Percentiles rank a stretch among this genome's conserved stretches.
phyloP scores from a whole-genome alignment of 257 asterid genomes.

The Parsonsia alboflavescens region DNA sequence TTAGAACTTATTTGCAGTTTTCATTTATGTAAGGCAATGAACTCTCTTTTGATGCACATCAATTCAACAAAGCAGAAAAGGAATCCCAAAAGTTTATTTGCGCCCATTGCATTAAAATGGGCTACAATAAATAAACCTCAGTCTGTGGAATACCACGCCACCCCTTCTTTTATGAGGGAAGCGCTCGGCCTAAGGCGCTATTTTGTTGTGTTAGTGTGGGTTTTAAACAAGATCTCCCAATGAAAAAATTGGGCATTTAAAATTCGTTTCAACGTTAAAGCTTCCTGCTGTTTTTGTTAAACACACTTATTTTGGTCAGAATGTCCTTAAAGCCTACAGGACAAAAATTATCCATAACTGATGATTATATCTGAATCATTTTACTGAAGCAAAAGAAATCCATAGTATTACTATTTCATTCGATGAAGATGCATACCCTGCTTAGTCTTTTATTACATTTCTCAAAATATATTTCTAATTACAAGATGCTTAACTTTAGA shows the following conservation, averaged over 20 bases:
- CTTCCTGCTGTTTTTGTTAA: not conserved
- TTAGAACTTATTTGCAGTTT: not conserved
- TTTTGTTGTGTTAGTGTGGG: not conserved
- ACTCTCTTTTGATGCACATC: slow-evolving; percentile 9
- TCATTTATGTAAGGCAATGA: slow-evolving; percentile 7
- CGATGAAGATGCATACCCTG: too few species aligned
- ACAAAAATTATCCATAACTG: too few species aligned
- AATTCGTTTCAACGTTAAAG: not conserved
- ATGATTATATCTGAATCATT: too few species aligned
- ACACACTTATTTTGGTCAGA: not conserved
- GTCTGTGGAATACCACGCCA: slow-evolving; percentile 70
- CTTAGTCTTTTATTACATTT: too few species aligned
- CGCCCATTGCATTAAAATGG: slow-evolving; percentile 67
- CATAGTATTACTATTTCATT: too few species aligned
- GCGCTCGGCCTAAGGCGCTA: slow-evolving; percentile 78
- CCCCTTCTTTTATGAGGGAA: slow-evolving; percentile 49
- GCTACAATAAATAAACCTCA: slow-evolving; percentile 52
- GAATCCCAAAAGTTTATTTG: slow-evolving; percentile 19
- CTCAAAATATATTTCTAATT: too few species aligned
- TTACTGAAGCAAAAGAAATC: too few species aligned
- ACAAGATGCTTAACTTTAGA: too few species aligned
- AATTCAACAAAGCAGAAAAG: slow-evolving; percentile 7
- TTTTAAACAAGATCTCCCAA: not conserved
- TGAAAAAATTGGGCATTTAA: not conserved
- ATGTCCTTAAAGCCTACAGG: not conserved